These are phyloP conservation scores for Pterocarpus santalinus DNA, from an alignment of 306 rosid genomes.

Conservation along the genomic window DNA sequence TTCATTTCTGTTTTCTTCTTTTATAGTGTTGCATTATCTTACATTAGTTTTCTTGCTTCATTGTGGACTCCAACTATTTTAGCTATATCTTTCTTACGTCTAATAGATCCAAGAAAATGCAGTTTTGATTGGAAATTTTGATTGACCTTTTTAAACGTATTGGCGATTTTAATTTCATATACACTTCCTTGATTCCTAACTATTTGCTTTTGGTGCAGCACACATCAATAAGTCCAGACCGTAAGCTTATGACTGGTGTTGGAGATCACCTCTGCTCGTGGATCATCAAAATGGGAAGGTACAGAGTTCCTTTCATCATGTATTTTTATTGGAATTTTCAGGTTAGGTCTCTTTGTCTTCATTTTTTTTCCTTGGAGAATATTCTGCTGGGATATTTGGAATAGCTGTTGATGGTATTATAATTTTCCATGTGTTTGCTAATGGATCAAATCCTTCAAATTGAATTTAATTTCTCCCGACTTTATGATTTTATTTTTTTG, in stretches of 20 bases:
- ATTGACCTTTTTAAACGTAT: not conserved
- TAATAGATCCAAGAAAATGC: slow-evolving; percentile 14
- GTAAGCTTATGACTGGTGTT: slow-evolving; percentile 75
- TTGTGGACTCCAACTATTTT: slow-evolving; percentile 3
- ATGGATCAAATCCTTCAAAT: too few species aligned
- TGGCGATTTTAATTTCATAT: slow-evolving; percentile 2
- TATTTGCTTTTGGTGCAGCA: slow-evolving; percentile 64
- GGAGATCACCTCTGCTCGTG: slow-evolving; percentile 81
- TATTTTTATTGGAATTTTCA: slow-evolving; percentile 1
- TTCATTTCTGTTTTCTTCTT: not conserved
- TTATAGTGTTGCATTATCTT: not conserved
- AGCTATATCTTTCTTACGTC: not conserved
- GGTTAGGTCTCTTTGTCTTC: not conserved
- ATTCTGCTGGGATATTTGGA: not conserved
- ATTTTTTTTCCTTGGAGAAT: not conserved
- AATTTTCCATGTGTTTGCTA: not conserved
- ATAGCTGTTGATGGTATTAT: not conserved
- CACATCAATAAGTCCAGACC: slow-evolving; percentile 86
- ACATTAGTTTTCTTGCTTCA: slow-evolving; percentile 4
- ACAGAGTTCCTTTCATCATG: slow-evolving; percentile 20
- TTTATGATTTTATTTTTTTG: not conserved
- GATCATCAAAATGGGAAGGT: slow-evolving; percentile 93
- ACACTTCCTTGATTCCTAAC: slow-evolving; percentile 19
- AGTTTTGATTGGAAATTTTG: slow-evolving; percentile 20
- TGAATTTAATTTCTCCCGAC: too few species aligned